These are phyloP conservation scores for Chlorella sp. DNA, from an alignment of 139 green algal species.

Conservation along the genomic window DNA sequence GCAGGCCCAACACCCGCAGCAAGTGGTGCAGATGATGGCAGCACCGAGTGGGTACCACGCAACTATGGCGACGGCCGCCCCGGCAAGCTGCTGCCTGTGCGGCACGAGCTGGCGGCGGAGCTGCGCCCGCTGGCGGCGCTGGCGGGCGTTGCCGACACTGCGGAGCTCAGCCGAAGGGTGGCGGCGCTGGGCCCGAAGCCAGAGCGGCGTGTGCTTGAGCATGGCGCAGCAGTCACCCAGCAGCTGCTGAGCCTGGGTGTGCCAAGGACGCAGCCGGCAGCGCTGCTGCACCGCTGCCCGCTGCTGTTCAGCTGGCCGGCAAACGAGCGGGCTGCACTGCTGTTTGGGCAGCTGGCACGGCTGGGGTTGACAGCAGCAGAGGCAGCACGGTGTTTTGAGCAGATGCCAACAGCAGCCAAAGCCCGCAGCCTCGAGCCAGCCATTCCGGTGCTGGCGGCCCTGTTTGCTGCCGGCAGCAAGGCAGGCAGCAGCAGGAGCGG, in stretches of 20 bases:
- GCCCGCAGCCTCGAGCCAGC: background rate
- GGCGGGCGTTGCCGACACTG: background rate
- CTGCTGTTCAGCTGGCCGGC: slow-evolving; percentile 8
- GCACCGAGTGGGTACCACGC: too few species aligned
- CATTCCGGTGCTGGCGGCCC: background rate
- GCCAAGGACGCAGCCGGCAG: background rate
- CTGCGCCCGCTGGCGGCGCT: background rate
- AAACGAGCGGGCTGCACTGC: background rate
- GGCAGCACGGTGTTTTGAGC: background rate
- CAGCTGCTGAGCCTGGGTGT: background rate
- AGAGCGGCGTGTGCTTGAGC: background rate
- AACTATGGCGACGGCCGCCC: too few species aligned
- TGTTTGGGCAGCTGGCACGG: slow-evolving; percentile 11
- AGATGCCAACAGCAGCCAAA: background rate
- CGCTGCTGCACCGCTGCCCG: background rate
- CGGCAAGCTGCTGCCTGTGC: background rate
- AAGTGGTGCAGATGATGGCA: too few species aligned
- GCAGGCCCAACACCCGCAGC: too few species aligned
- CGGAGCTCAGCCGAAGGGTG: background rate
- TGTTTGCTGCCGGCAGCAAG: slow-evolving; percentile 8
- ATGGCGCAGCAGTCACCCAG: background rate
- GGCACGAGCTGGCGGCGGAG: background rate
- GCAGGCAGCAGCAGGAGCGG: background rate
- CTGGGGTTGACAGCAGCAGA: background rate
- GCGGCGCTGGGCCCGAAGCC: background rate